These are phyloP conservation scores for Linnemannia schmuckeri DNA, from an alignment of 192 early-diverging fungal species.

Conservation along the genomic window DNA sequence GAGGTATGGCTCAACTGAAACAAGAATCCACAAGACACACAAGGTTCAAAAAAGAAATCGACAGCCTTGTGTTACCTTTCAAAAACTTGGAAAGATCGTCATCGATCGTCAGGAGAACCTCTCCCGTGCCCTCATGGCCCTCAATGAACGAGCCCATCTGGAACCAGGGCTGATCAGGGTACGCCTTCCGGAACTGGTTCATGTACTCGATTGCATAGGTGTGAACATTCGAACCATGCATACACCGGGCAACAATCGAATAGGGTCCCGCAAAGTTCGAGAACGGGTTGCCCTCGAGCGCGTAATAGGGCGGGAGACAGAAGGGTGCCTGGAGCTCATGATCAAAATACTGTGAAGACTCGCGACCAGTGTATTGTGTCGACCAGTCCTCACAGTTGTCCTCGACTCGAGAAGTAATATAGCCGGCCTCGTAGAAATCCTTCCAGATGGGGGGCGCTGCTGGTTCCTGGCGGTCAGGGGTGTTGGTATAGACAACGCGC, in stretches of 20 bases:
- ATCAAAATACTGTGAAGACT: constrained; percentile 57
- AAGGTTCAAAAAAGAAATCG: neutral
- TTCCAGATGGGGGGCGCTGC: constrained; percentile 65
- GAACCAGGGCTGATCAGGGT: constrained; percentile 49
- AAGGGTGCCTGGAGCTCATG: constrained; percentile 70
- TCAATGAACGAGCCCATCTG: constrained; percentile 59
- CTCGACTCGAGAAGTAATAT: constrained; percentile 65
- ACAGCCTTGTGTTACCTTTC: constrained; percentile 10
- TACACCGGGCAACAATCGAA: constrained; percentile 54
- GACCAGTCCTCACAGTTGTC: constrained; percentile 68
- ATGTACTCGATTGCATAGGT: constrained; percentile 58
- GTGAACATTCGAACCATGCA: constrained; percentile 58
- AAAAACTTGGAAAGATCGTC: constrained; percentile 47
- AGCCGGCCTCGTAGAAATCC: constrained; percentile 66
- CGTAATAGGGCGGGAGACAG: constrained; percentile 66
- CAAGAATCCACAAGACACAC: neutral
- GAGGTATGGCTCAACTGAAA: neutral
- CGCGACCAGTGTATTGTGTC: constrained; percentile 54
- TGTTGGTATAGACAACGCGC: constrained; percentile 60
- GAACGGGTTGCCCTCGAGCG: constrained; percentile 60
- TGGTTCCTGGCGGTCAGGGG: constrained; percentile 6
- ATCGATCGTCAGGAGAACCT: constrained; percentile 54
- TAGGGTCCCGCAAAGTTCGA: constrained; percentile 65
- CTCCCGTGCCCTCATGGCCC: constrained; percentile 59
- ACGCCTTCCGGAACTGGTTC: constrained; percentile 52